Conservation (phyloP, 2,329 filamentous ascomycete species). For the Alternaria viburni region DNA sequence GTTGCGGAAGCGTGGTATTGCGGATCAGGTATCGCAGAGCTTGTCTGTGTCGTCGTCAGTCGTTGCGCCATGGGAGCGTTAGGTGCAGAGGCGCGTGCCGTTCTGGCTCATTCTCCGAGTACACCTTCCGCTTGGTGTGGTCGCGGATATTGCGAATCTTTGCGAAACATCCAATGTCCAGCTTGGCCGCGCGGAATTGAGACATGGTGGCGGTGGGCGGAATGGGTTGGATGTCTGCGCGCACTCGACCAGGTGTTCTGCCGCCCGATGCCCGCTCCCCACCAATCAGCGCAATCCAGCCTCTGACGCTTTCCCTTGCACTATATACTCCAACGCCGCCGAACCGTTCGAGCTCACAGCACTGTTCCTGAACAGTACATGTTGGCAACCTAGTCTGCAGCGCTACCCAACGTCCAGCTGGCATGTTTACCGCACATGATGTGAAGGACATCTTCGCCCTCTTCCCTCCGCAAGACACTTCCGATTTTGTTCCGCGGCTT, state of each 20-base stretch:
- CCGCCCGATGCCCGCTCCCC: constrained; percentile 7
- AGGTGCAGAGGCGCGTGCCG: constrained; percentile 62
- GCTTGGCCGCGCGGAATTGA: constrained; percentile 87
- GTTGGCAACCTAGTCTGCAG: background rate
- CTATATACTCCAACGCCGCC: background rate
- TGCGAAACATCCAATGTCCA: constrained; percentile 86
- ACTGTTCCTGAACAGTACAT: background rate
- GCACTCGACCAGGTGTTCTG: constrained; percentile 13
- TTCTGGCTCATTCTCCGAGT: constrained; percentile 84
- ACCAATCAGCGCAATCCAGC: constrained; percentile 12
- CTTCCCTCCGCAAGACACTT: constrained; percentile 26
- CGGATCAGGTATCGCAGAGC: constrained; percentile 82
- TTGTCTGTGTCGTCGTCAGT: constrained; percentile 66
- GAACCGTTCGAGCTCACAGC: background rate
- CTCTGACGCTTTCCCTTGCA: constrained; percentile 2
- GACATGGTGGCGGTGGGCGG: constrained; percentile 50
- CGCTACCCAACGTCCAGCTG: background rate
- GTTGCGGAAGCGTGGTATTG: constrained; percentile 83
- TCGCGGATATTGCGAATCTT: constrained; percentile 90
- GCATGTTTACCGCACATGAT: constrained; percentile 46
- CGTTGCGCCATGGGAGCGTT: background rate
- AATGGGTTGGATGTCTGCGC: constrained; percentile 1
- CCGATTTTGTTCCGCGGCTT: constrained; percentile 20
- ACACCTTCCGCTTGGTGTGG: constrained; percentile 95
- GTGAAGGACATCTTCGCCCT: constrained; percentile 33